These are phyloP conservation scores for Penicillium canescens DNA, from an alignment of 495 filamentous ascomycete genomes.

Conservation along the genomic window DNA sequence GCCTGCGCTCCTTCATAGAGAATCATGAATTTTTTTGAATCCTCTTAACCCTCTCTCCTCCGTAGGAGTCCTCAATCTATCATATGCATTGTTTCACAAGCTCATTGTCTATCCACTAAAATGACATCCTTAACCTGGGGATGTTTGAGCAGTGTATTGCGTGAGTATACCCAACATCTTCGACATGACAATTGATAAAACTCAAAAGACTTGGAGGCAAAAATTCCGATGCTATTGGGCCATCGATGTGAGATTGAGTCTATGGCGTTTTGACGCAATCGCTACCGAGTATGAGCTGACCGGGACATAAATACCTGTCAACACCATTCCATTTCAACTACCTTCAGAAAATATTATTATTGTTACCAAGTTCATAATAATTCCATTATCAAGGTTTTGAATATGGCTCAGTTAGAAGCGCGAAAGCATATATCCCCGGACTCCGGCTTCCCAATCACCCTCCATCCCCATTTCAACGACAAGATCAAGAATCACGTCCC, in stretches of 20 bases:
- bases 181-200: neutral
- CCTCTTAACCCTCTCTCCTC: no score
- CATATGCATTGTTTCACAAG: no score
- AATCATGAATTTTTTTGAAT: no score
- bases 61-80: no score
- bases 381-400: no score
- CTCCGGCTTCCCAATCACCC: constrained; percentile 14
- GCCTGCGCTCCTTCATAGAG: no score
- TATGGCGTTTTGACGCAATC: constrained; percentile 1
- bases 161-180: neutral
- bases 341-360: no score
- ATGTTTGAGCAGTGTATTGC: neutral
- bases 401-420: constrained; percentile 21
- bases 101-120: neutral
- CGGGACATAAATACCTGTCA: neutral
- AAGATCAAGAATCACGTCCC: constrained; percentile 49
- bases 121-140: neutral
- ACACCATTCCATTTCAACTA: neutral
- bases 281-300: neutral
- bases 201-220: neutral
- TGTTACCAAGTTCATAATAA: no score
- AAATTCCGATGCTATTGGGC: neutral
- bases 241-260: no score
- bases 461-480: constrained; percentile 28
- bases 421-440: constrained; percentile 24